phyloP scores from a whole-genome alignment of 2,329 filamentous ascomycete species.

The Fusarium sp. region DNA sequence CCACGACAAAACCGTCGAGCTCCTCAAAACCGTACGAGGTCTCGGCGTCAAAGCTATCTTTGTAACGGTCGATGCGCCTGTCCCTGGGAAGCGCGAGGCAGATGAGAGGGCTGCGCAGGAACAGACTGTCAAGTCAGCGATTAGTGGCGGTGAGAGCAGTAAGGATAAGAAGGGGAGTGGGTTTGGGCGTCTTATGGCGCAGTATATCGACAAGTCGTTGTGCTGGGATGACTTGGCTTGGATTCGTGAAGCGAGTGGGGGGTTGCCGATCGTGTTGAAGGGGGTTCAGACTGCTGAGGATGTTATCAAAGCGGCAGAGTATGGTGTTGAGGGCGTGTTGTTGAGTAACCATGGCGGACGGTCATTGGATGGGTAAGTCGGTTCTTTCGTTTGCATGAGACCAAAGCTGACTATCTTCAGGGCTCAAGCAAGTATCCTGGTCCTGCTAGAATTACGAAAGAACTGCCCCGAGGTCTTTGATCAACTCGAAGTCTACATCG shows the following conservation, averaged over 20 bases:
- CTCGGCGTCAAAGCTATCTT: slow-evolving; percentile 61
- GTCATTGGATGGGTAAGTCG: slow-evolving; percentile 58
- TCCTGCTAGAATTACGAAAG: slow-evolving; percentile 60
- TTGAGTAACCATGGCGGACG: slow-evolving; percentile 68
- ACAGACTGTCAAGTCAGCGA: slow-evolving; percentile 51
- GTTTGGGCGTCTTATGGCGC: slow-evolving; percentile 60
- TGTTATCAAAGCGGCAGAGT: slow-evolving; percentile 57
- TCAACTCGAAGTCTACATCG: slow-evolving; percentile 61
- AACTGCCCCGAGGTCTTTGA: slow-evolving; percentile 59
- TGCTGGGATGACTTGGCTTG: slow-evolving; percentile 63
- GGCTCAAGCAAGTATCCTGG: slow-evolving; percentile 57
- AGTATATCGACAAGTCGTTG: slow-evolving; percentile 61
- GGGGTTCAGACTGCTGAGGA: slow-evolving; percentile 66
- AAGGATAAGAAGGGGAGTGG: slow-evolving; percentile 65
- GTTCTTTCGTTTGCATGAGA: fast-evolving
- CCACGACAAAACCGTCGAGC: slow-evolving; percentile 56
- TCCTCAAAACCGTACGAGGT: slow-evolving; percentile 50
- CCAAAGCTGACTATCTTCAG: too few relatives aligned
- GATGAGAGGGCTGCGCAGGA: slow-evolving; percentile 63
- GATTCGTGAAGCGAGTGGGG: slow-evolving; percentile 55
- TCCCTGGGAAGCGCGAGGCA: slow-evolving; percentile 64
- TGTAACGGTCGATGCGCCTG: slow-evolving; percentile 65
- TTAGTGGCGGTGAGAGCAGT: slow-evolving; percentile 52
- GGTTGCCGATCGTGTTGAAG: slow-evolving; percentile 63
- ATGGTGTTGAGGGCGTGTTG: slow-evolving; percentile 62